Percentiles rank a stretch among this genome's conserved stretches.
phyloP scores from a whole-genome alignment of 371 early-diverging fungal genomes.

The Syncephalastrum racemosum region DNA sequence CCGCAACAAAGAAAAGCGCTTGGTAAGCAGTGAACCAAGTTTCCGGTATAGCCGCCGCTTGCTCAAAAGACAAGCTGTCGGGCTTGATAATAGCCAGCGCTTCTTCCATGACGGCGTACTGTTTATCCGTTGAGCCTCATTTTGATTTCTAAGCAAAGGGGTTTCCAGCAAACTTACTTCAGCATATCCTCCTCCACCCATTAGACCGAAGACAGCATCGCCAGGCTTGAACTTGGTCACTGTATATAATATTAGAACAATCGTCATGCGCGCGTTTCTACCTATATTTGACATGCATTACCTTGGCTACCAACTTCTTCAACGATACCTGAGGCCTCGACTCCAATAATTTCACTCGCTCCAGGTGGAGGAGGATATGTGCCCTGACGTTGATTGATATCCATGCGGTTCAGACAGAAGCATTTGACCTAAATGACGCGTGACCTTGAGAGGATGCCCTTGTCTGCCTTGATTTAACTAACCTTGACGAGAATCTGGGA shows the following conservation, averaged over 20 bases:
- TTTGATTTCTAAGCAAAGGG: not conserved
- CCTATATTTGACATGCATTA: conserved; percentile 9
- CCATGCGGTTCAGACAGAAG: conserved; percentile 79
- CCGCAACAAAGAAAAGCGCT: conserved; percentile 63
- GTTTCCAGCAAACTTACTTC: conserved; percentile 36
- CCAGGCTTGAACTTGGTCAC: conserved; percentile 55
- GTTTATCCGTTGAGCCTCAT: conserved; percentile 1
- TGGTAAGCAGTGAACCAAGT: conserved; percentile 82
- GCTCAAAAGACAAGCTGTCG: conserved; percentile 51
- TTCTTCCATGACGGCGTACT: conserved; percentile 67
- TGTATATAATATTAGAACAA: conserved; percentile 9
- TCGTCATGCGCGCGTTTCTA: not conserved
- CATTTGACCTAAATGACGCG: conserved; percentile 36
- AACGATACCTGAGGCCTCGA: conserved; percentile 74
- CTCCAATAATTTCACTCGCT: conserved; percentile 69
- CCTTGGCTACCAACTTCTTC: conserved; percentile 51
- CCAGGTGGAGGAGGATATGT: conserved; percentile 67
- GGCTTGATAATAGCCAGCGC: conserved; percentile 64
- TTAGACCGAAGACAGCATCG: conserved; percentile 72
- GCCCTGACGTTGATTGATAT: conserved; percentile 73
- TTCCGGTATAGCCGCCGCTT: conserved; percentile 78
- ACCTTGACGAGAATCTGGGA: conserved; percentile 71
- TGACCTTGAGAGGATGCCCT: not conserved
- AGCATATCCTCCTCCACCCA: conserved; percentile 74
- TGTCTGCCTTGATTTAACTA: not conserved